Conservation (phyloP, 148 eudicot species). For the Diospyros lotus region DNA sequence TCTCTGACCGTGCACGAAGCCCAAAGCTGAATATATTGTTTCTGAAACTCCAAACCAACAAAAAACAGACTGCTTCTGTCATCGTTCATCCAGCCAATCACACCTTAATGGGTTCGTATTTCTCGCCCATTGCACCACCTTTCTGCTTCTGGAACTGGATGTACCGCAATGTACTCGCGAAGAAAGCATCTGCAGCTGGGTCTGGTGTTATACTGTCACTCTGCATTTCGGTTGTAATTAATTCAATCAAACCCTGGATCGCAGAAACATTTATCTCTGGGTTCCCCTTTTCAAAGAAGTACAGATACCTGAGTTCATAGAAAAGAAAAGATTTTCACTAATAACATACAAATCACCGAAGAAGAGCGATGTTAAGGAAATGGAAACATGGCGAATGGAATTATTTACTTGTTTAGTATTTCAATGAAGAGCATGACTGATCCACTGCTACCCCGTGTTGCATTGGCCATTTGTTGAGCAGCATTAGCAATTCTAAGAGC, state of each 20-base stretch:
- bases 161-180: conserved; percentile 81
- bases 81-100: conserved; percentile 14
- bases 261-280: conserved; percentile 71
- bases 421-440: conserved; percentile 84
- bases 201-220: conserved; percentile 62
- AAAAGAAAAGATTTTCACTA: background rate
- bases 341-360: background rate
- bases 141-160: conserved; percentile 96
- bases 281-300: conserved; percentile 94
- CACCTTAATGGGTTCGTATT: conserved; percentile 64
- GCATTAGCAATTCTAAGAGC: conserved; percentile 94
- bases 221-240: conserved; percentile 80
- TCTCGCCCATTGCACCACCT: conserved; percentile 86
- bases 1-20: background rate
- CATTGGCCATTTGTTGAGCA: conserved; percentile 94
- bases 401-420: conserved; percentile 84
- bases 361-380: background rate
- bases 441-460: conserved; percentile 84
- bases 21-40: background rate
- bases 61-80: background rate
- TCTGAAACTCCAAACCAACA: conserved; percentile 3
- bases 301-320: conserved; percentile 66
- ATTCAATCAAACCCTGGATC: conserved; percentile 73
- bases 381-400: conserved; percentile 1
- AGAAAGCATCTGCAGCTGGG: conserved; percentile 89